phyloP scores from a whole-genome alignment of 2,329 filamentous ascomycete genomes.

The Fusarium sp. region DNA sequence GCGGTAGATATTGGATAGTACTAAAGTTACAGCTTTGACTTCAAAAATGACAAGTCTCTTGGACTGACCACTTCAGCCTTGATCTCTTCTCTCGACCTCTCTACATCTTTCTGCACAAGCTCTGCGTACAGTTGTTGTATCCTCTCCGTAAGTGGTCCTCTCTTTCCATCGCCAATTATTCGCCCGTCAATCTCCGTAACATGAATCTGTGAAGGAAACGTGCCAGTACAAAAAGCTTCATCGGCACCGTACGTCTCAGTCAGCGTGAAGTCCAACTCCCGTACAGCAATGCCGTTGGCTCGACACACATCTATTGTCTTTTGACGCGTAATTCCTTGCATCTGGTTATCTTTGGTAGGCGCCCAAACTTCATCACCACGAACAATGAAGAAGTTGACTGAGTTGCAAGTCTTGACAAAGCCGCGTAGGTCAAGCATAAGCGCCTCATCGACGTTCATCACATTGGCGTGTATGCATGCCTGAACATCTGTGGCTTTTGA shows the following conservation, averaged over 20 bases:
- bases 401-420: slow-evolving; percentile 14
- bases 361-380: slow-evolving; percentile 15
- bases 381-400: slow-evolving; percentile 16
- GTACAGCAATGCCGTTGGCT: accelerated
- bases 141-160: neutral
- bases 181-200: neutral
- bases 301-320: slow-evolving; percentile 2
- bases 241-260: slow-evolving; percentile 1
- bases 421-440: neutral
- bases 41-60: slow-evolving; percentile 1
- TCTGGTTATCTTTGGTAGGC: slow-evolving; percentile 11
- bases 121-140: slow-evolving; percentile 3
- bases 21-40: neutral
- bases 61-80: neutral
- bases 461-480: slow-evolving; percentile 2
- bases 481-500: slow-evolving; percentile 7
- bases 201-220: slow-evolving; percentile 2
- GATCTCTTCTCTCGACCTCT: neutral
- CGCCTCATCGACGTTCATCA: slow-evolving; percentile 8
- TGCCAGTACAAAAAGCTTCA: slow-evolving; percentile 7
- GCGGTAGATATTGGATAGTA: no score
- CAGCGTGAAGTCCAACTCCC: neutral
- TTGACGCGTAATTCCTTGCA: slow-evolving; percentile 6
- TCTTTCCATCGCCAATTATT: neutral
- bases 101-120: neutral